Evolutionary conservation across 805 yeast genomes (phyloP).

Genomic region (Lachancea thermotolerans): DNA sequence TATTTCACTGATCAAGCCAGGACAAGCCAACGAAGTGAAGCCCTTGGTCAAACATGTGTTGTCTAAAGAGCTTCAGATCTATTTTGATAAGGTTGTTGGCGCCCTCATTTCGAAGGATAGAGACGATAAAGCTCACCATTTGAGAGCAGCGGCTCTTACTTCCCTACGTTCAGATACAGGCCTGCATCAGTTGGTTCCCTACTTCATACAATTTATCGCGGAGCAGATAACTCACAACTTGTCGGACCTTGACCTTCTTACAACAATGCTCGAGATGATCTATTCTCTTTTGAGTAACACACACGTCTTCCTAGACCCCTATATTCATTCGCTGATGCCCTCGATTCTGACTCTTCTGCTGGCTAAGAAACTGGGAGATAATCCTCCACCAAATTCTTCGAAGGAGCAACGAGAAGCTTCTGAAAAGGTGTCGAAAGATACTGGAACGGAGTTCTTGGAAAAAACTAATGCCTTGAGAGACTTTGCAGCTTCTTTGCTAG

Average conservation of each 20-base stretch:
- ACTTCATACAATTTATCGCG: constrained; percentile 90
- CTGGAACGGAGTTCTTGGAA: constrained; percentile 30
- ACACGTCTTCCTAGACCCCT: constrained; percentile 86
- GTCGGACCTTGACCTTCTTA: constrained; percentile 58
- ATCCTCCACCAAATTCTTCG: constrained; percentile 13
- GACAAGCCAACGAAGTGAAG: constrained; percentile 56
- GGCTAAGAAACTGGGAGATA: constrained; percentile 77
- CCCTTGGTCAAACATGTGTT: constrained; percentile 93
- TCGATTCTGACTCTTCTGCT: constrained; percentile 81
- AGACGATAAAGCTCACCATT: constrained; percentile 33
- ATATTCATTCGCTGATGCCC: constrained; percentile 96
- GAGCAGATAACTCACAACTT: constrained; percentile 90
- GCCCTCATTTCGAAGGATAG: constrained; percentile 60
- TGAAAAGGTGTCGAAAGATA: neutral
- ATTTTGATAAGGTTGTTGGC: constrained; percentile 82
- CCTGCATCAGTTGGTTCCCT: constrained; percentile 91
- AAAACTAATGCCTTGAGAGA: constrained; percentile 63
- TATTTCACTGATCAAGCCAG: constrained; percentile 33
- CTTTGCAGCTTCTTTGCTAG: constrained; percentile 76
- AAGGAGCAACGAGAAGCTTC: neutral
- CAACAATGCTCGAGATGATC: constrained; percentile 83
- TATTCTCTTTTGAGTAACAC: constrained; percentile 78
- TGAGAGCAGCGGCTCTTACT: constrained; percentile 74
- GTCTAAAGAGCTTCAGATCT: constrained; percentile 87
- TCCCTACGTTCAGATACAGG: constrained; percentile 91